Evolutionary conservation across 2,329 filamentous ascomycete species (phyloP).

Genomic region (Phyllosticta capitalensis): DNA sequence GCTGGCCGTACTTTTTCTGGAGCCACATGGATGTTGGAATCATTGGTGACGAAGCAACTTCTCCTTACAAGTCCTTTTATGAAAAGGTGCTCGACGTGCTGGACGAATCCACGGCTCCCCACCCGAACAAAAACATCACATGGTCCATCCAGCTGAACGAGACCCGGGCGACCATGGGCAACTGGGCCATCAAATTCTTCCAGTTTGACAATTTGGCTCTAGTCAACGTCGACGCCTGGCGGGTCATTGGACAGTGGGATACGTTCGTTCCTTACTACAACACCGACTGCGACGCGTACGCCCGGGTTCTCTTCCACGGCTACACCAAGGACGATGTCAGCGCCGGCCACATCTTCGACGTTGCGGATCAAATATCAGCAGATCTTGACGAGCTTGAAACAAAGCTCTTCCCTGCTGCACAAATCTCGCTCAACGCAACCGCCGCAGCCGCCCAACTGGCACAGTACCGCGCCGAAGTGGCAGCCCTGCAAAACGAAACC

Average conservation of each 20-base stretch:
- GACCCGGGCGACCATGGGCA: conserved; percentile 7
- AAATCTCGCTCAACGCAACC: background rate
- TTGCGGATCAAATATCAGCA: conserved; percentile 3
- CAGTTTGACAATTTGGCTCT: conserved; percentile 50
- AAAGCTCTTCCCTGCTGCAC: background rate
- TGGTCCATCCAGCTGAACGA: background rate
- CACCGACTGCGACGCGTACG: conserved; percentile 43
- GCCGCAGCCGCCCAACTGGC: background rate
- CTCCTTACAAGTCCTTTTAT: conserved; percentile 24
- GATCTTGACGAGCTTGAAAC: conserved; percentile 3
- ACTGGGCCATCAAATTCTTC: conserved; percentile 48
- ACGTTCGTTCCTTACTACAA: conserved; percentile 49
- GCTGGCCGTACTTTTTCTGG: conserved; percentile 47
- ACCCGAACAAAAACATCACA: conserved; percentile 6
- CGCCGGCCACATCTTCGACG: conserved; percentile 13
- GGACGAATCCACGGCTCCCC: background rate
- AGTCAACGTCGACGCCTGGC: conserved; percentile 45
- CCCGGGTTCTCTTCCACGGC: conserved; percentile 20
- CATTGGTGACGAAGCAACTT: conserved; percentile 31
- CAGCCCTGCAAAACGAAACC: background rate
- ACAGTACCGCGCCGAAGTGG: background rate
- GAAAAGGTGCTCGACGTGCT: conserved; percentile 17
- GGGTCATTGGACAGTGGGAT: conserved; percentile 48
- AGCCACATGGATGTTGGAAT: conserved; percentile 48
- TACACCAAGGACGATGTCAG: conserved; percentile 11